phyloP scores from a whole-genome alignment of 176 grass and related monocot genomes.

The Carex pumila region DNA sequence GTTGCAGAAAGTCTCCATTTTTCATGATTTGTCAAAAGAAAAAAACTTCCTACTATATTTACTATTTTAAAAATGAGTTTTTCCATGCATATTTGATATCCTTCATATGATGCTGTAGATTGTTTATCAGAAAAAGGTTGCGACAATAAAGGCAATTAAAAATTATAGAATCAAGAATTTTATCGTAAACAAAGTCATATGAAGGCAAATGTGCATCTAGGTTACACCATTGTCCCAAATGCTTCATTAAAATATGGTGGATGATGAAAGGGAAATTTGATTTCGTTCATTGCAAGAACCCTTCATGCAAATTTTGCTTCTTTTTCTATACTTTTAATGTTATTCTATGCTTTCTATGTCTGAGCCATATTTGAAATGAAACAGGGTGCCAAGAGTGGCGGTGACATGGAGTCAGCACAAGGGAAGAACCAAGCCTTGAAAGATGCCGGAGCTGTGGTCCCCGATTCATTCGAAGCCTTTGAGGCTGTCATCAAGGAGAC shows the following conservation, averaged over 20 bases:
- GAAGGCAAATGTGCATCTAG: not conserved
- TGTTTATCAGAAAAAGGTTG: not conserved
- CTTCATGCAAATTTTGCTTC: not conserved
- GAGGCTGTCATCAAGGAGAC: slow-evolving; percentile 78
- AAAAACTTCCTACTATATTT: too few species aligned
- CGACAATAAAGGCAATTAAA: not conserved
- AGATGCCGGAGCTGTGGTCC: slow-evolving; percentile 91
- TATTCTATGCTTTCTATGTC: not conserved
- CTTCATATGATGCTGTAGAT: not conserved
- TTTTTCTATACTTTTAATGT: not conserved
- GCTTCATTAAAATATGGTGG: not conserved
- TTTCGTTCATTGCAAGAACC: not conserved
- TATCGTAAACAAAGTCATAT: not conserved
- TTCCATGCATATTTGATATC: not conserved
- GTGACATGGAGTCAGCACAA: slow-evolving; percentile 97
- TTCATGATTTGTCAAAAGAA: not conserved
- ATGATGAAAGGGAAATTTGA: not conserved
- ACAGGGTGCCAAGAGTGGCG: slow-evolving; percentile 94
- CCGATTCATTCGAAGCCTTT: slow-evolving; percentile 93
- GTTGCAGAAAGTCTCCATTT: not conserved
- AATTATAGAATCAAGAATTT: not conserved
- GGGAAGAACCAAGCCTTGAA: slow-evolving; percentile 86
- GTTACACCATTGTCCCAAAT: not conserved
- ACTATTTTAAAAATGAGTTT: not conserved
- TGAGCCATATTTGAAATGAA: slow-evolving; percentile 22